Base-by-base conservation (phyloP, 164 flowering plant species). In the Kingdonia uniflora region DNA sequence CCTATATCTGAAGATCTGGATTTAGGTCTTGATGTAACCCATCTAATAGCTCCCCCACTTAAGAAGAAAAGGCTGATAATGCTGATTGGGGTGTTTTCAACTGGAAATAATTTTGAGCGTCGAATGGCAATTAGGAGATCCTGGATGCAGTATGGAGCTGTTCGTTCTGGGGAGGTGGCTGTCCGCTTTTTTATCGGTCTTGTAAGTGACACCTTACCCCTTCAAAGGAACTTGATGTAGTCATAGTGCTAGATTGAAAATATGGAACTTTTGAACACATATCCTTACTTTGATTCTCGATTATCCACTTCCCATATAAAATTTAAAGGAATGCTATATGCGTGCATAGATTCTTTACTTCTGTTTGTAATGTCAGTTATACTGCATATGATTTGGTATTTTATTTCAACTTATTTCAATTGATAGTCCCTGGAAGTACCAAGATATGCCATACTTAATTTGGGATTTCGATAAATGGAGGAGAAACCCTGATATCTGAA, bases 101-200 rank as follows among this genome's bases (percentile, higher is more conserved):
- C 84, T 41, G 91, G 81, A 60, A 90, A 84, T 63, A 87, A 90
- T 69, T 90, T 90, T 67, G 80, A 82, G 69, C 84, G 94, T 29
- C 73, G 95, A 33, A 86, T 90, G 97, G 95, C 97, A 25, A 22
- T 90, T 38, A 78, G 97, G 69, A 84, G 88, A 61, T 71, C 97
- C 43, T 90, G 95, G 97, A 90, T 90, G 97, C 95, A 86, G 60
- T 86, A 80, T 59, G 74, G 71, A 50, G 80, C 74, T 68, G 81
- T 90, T 49, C 84, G 87, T 14, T 69, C 81, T 25, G 97, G 95
- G 56, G 71, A 75, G 54, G 95, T 90, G 33, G 94, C 88, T 55
- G 88, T 89, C 41, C 84, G 94, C 21, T 90, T 90, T 72, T 73
- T 90, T 63, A 71, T 82, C 69, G 97, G 94, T 46, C 85, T 86